Conservation (phyloP, 1,139 yeast genomes). For the Diutina siamensis region DNA sequence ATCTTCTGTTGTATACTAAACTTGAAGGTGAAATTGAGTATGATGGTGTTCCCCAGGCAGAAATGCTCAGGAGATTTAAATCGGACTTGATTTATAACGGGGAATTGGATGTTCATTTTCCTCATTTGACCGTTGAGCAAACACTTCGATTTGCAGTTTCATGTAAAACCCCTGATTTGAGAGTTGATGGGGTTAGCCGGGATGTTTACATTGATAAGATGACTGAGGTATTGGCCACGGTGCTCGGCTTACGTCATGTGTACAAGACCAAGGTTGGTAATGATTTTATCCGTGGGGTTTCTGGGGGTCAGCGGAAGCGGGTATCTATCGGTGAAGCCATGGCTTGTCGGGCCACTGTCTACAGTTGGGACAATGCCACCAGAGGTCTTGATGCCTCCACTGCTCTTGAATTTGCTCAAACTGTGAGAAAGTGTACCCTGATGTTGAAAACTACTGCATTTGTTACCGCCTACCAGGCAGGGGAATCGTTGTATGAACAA, state of each 20-base stretch:
- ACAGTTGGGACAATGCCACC: conserved; percentile 74
- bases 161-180: conserved; percentile 14
- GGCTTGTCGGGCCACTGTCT: conserved; percentile 44
- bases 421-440: conserved; percentile 49
- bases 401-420: conserved; percentile 54
- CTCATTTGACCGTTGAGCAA: conserved; percentile 5
- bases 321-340: conserved; percentile 55
- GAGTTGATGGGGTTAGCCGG: conserved; percentile 39
- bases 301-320: conserved; percentile 58
- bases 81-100: conserved; percentile 1
- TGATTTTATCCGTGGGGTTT: conserved; percentile 50
- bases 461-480: conserved; percentile 57
- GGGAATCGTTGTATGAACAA: conserved; percentile 49
- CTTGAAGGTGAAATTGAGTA: conserved; percentile 5
- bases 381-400: conserved; percentile 71
- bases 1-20: neutral
- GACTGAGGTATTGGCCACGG: conserved; percentile 40
- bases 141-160: conserved; percentile 4
- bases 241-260: conserved; percentile 47
- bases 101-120: conserved; percentile 6
- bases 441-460: conserved; percentile 44
- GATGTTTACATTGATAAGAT: conserved; percentile 34
- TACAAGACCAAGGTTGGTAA: conserved; percentile 47
- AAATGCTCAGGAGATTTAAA: conserved; percentile 1
- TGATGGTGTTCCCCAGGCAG: conserved; percentile 1